These are phyloP conservation scores for Blattamonas nauphoetae DNA, from an alignment of 78 protist genomes.

Conservation along the genomic window DNA sequence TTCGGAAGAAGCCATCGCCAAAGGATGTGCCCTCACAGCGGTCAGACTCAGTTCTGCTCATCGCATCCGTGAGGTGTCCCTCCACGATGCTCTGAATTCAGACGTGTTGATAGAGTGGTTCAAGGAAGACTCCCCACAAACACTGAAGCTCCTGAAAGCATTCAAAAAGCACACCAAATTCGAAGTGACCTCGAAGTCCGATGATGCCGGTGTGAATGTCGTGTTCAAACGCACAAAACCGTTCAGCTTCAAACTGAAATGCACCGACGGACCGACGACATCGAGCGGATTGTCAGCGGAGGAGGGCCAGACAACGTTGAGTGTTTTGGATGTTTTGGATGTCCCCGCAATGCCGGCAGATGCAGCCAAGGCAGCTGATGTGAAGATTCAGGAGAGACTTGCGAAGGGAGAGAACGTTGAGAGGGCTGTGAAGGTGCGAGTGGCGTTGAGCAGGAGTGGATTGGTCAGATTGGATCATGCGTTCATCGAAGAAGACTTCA, in stretches of 20 bases:
- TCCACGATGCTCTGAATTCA: neutral
- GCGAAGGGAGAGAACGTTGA: no score
- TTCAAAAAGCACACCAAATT: neutral
- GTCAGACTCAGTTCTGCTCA: neutral
- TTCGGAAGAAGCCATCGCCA: neutral
- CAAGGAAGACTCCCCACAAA: neutral
- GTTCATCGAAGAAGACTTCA: neutral
- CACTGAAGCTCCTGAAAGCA: neutral
- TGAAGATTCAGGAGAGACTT: no score
- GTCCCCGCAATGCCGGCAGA: no score
- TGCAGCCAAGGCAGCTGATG: no score
- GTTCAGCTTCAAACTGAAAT: no score
- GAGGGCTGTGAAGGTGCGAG: neutral
- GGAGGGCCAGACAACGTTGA: no score
- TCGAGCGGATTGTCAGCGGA: no score
- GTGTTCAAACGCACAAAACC: neutral
- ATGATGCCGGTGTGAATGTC: neutral
- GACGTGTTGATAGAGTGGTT: neutral
- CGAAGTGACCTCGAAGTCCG: neutral
- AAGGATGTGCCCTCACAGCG: neutral
- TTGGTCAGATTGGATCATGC: neutral
- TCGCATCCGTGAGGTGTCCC: neutral
- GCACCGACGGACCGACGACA: no score
- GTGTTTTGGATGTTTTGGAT: no score
- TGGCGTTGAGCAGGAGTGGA: neutral